Evolutionary conservation across 1,284 basidiomycete genomes (phyloP).

Genomic region (Chiua sp.): DNA sequence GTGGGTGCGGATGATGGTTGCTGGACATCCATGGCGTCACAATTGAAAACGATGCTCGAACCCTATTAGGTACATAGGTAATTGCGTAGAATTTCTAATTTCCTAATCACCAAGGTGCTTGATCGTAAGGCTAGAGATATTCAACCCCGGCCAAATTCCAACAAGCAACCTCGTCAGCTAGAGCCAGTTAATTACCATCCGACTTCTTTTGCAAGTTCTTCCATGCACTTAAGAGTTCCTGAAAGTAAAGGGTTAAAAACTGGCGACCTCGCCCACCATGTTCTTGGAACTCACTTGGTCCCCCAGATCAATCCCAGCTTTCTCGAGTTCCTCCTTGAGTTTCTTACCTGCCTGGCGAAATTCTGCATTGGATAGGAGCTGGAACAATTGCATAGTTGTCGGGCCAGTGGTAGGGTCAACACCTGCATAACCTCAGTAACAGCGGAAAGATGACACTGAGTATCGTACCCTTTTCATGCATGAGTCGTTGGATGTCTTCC

Average conservation of each 20-base stretch:
- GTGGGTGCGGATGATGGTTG: slow-evolving; percentile 18
- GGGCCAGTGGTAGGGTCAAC: slow-evolving; percentile 52
- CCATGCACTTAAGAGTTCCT: slow-evolving; percentile 43
- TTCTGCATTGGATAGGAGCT: slow-evolving; percentile 55
- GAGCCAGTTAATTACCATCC: slow-evolving; percentile 17
- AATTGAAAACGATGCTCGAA: background rate
- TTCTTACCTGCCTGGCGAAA: slow-evolving; percentile 54
- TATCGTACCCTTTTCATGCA: slow-evolving; percentile 56
- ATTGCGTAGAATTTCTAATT: too few species aligned
- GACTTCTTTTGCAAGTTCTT: slow-evolving; percentile 38
- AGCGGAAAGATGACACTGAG: background rate
- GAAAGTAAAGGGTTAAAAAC: background rate
- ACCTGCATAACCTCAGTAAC: slow-evolving; percentile 39
- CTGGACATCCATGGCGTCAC: slow-evolving; percentile 16
- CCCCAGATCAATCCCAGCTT: slow-evolving; percentile 61
- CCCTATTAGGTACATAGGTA: background rate
- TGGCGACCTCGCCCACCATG: background rate
- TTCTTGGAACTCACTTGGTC: slow-evolving; percentile 41
- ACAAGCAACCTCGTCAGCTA: background rate
- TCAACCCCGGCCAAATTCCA: background rate
- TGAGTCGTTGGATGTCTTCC: slow-evolving; percentile 46
- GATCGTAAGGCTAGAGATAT: too few species aligned
- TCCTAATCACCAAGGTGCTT: too few species aligned
- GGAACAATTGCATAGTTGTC: slow-evolving; percentile 57
- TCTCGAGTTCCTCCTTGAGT: slow-evolving; percentile 57